Evolutionary conservation across 2,329 filamentous ascomycete genomes (phyloP).

Genomic region (Trichophyton simii): DNA sequence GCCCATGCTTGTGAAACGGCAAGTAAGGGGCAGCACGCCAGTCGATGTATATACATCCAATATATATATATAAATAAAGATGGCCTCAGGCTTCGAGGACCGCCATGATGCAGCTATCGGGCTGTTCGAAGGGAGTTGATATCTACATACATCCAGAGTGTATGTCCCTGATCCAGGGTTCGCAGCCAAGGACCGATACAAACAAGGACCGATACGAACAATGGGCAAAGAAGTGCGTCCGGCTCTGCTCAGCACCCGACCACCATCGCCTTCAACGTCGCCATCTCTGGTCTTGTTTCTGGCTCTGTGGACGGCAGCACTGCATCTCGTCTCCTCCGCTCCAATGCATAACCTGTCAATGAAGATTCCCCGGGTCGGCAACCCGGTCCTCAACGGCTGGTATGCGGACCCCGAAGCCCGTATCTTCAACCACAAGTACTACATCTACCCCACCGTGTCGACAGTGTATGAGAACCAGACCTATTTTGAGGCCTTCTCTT

Average conservation of each 20-base stretch:
- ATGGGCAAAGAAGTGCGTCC: not conserved
- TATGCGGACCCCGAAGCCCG: conserved; percentile 42
- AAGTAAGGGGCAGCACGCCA: not conserved
- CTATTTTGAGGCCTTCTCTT: conserved; percentile 42
- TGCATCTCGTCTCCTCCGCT: not conserved
- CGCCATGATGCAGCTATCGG: not conserved
- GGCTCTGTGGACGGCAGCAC: not conserved
- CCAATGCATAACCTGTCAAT: not conserved
- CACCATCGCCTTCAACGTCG: not conserved
- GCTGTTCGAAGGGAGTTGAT: too few relatives aligned
- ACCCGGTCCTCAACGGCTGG: conserved; percentile 40
- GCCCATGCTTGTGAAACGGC: not conserved
- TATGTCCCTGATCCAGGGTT: not conserved
- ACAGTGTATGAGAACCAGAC: conserved; percentile 36
- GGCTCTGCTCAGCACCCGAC: not conserved
- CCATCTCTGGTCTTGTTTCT: not conserved
- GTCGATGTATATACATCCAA: not conserved
- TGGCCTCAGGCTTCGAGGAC: too few relatives aligned
- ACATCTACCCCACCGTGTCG: conserved; percentile 40
- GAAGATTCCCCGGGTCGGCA: conserved; percentile 17
- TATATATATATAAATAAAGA: not conserved
- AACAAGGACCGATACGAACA: not conserved
- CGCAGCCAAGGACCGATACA: not conserved
- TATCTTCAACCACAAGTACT: conserved; percentile 36
- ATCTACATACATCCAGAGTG: not conserved